Evolutionary conservation across 805 yeast genomes (phyloP).

Genomic region (Candida caryicola): DNA sequence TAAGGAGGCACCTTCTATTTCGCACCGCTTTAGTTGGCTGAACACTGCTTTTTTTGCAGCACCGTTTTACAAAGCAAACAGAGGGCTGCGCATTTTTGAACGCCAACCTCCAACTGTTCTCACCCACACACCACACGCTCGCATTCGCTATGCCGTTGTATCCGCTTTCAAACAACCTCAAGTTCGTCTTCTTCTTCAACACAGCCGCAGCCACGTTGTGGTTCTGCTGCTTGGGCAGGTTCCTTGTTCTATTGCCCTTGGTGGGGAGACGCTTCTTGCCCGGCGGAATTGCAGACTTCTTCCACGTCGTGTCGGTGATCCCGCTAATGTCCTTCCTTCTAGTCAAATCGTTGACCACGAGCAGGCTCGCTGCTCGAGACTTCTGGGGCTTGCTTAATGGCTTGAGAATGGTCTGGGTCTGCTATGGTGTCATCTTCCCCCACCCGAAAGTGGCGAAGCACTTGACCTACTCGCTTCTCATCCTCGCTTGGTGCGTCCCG

Average conservation of each 20-base stretch:
- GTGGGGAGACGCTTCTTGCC: constrained; percentile 66
- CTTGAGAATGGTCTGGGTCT: constrained; percentile 34
- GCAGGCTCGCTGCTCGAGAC: constrained; percentile 11
- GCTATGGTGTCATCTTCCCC: constrained; percentile 41
- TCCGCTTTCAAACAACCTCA: constrained; percentile 33
- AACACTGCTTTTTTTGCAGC: too few relatives aligned
- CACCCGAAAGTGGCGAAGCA: constrained; percentile 43
- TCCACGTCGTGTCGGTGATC: constrained; percentile 38
- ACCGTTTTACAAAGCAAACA: too few relatives aligned
- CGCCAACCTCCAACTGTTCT: too few relatives aligned
- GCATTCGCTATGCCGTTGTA: constrained; percentile 29
- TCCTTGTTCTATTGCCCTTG: constrained; percentile 53
- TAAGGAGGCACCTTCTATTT: too few relatives aligned
- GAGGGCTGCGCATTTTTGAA: too few relatives aligned
- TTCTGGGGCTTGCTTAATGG: constrained; percentile 31
- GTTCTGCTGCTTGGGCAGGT: constrained; percentile 48
- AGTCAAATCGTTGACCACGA: constrained; percentile 14
- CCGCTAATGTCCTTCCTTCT: constrained; percentile 27
- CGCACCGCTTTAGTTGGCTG: too few relatives aligned
- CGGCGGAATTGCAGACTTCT: constrained; percentile 70
- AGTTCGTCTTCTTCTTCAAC: constrained; percentile 33
- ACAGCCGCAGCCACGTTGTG: constrained; percentile 41
- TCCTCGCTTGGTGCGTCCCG: constrained; percentile 34
- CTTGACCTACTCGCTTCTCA: constrained; percentile 37
- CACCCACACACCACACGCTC: too few relatives aligned